Conservation (phyloP, 176 grass and related monocot species). For the Oryza brachyantha region DNA sequence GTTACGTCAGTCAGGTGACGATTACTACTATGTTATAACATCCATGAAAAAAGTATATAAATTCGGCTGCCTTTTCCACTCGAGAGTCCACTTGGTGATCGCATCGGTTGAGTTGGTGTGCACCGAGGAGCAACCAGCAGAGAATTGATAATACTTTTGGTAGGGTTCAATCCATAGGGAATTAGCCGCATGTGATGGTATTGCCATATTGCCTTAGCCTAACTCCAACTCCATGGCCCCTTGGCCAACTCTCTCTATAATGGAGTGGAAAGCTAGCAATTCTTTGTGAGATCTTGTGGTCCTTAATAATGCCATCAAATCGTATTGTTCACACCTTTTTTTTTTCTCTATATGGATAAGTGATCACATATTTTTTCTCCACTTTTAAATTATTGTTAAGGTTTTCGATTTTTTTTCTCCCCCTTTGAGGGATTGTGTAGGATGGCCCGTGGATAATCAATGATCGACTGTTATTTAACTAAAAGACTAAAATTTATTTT, state of each 20-base stretch:
- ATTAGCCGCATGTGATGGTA: neutral
- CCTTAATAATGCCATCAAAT: conserved; percentile 38
- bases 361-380: neutral
- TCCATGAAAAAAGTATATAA: neutral
- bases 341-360: neutral
- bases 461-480: no score
- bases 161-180: neutral
- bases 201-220: neutral
- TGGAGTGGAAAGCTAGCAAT: conserved; percentile 15
- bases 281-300: conserved; percentile 15
- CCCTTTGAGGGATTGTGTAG: no score
- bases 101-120: neutral
- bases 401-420: neutral
- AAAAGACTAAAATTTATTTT: no score
- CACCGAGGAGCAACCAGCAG: neutral
- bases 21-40: neutral
- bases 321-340: neutral
- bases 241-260: neutral
- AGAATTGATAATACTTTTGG: neutral
- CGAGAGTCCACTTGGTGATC: neutral
- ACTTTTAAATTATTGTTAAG: neutral
- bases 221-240: neutral
- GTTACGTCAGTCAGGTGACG: conserved; percentile 26
- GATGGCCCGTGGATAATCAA: no score
- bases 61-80: neutral